Conservation (phyloP, 257 asterid species). For the Nicotiana obtusifolia region DNA sequence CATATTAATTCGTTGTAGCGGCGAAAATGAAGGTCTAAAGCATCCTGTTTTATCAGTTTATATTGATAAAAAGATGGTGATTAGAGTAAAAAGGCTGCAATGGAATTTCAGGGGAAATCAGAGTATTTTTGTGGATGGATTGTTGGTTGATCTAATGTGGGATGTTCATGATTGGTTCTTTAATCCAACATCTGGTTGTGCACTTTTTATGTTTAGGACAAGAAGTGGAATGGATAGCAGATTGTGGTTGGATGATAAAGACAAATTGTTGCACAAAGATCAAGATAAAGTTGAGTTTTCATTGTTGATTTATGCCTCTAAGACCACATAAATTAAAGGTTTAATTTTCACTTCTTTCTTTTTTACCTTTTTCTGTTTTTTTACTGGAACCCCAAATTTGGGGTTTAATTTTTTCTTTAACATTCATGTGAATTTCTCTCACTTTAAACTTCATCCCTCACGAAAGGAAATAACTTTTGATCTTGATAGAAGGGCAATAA, state of each 20-base stretch:
- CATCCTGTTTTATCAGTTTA: slow-evolving; percentile 61
- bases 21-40: slow-evolving; percentile 52
- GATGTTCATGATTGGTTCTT: slow-evolving; percentile 89
- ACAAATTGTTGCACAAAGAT: slow-evolving; percentile 39
- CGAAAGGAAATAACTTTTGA: background rate
- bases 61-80: slow-evolving; percentile 65
- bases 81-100: slow-evolving; percentile 71
- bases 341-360: background rate
- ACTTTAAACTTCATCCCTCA: background rate
- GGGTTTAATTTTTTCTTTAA: background rate
- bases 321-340: slow-evolving; percentile 25
- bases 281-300: slow-evolving; percentile 69
- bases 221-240: slow-evolving; percentile 85
- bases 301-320: slow-evolving; percentile 70
- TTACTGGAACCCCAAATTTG: background rate
- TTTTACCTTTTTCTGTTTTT: background rate
- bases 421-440: background rate
- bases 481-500: slow-evolving; percentile 14
- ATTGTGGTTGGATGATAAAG: slow-evolving; percentile 76
- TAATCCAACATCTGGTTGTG: slow-evolving; percentile 41
- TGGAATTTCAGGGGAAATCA: slow-evolving; percentile 98
- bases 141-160: slow-evolving; percentile 89
- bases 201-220: slow-evolving; percentile 88
- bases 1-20: slow-evolving; percentile 54
- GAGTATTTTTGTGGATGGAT: slow-evolving; percentile 77